Evolutionary conservation across 179 eudicot species (phyloP), one percentile per base, ranked within the genome.

Genomic region (Actinidia arguta): DNA sequence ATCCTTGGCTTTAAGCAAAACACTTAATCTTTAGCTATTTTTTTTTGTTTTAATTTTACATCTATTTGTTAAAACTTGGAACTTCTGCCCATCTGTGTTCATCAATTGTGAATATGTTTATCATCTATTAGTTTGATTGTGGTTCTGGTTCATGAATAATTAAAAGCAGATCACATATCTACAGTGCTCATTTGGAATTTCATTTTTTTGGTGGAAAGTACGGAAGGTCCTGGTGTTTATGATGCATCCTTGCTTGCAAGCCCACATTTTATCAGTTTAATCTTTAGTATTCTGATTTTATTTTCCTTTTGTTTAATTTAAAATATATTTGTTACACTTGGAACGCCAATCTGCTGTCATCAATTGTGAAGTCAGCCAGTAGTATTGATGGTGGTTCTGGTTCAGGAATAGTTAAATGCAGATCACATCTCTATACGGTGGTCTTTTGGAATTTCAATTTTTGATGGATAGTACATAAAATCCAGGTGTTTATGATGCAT

Each of bases 401-500:
- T 61, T 62, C 59, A 80, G 79, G 69, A 42, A 54, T 70, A 46
- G 24, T 24, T 82, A 70, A 47, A 75, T 92, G 89, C 96, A 95
- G 99, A 91, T 95, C 79, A 95, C 98, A 47, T 89, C 98, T 51
- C 87, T 95, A 27, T 94, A 95, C 83, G 98, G 99, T 68, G 99
- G 99, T 51, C 91, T 94, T 22, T 62, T 94, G 85, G 97, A 95
- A 88, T 95, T 93, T 83, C 89, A 94, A 85, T 95, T 95, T 86
- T 83, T 95, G 75, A 93, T 95, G 83, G 99, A 95, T 66, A 95
- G 95, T 87, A 88, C 91, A 8, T 97, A 92, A 85, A 98, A 95
- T 71, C 97, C 95, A 31, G 36, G 36, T 63, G 99, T 98, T 77
- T 95, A 94, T 86, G 94, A 75, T 85, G 95, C 99, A 50, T 31